A percentile compares a stretch with the other conserved stretches of the same genome.
Evolutionary conservation across 495 filamentous ascomycete species (phyloP).

Genomic region (Penicillium manginii): DNA sequence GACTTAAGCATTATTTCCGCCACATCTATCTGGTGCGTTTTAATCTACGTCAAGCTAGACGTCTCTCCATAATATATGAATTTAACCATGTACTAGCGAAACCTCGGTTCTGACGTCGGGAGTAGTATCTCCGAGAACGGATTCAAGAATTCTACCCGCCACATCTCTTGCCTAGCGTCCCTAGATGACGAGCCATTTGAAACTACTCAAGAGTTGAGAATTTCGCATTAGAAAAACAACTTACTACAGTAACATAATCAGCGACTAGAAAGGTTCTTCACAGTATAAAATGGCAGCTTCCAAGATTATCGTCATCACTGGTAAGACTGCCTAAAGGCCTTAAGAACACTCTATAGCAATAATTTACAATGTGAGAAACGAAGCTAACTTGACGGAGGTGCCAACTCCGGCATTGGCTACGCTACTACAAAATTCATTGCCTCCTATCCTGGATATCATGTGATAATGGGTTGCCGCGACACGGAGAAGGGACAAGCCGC

Average conservation of each 20-base stretch:
- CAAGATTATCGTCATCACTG: background rate
- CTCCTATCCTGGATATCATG: constrained; percentile 24
- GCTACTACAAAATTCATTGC: constrained; percentile 29
- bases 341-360: background rate
- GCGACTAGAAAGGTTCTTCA: background rate
- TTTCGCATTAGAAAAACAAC: too few species aligned
- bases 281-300: background rate
- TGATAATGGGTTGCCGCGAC: constrained; percentile 36
- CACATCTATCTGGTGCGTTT: too few species aligned
- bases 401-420: constrained; percentile 38
- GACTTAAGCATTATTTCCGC: too few species aligned
- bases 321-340: background rate
- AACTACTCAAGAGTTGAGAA: too few species aligned
- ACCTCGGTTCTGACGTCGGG: too few species aligned
- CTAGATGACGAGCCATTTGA: too few species aligned
- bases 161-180: too few species aligned
- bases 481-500: constrained; percentile 26
- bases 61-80: too few species aligned
- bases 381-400: constrained; percentile 24
- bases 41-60: too few species aligned
- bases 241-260: background rate
- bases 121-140: too few species aligned
- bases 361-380: background rate
- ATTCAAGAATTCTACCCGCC: too few species aligned
- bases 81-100: too few species aligned